Percentiles rank a stretch among this genome's conserved stretches.
These are phyloP conservation scores for Zymoseptoria ardabiliae DNA, from an alignment of 2,329 filamentous ascomycete species.

Conservation along the genomic window DNA sequence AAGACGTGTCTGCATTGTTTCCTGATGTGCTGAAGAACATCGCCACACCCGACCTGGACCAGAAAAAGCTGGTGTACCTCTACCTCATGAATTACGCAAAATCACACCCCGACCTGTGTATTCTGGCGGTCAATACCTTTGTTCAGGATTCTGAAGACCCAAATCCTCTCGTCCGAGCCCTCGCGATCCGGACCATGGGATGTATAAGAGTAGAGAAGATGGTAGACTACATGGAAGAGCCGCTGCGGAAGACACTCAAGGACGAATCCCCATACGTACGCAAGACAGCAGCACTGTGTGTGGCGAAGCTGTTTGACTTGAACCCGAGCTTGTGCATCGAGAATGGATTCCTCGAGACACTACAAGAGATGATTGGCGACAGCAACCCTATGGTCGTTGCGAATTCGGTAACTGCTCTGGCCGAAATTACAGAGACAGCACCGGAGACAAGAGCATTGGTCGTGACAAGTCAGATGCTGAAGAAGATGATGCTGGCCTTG, in stretches of 20 bases:
- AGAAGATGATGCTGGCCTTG: constrained; percentile 92
- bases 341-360: constrained; percentile 86
- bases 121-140: constrained; percentile 97
- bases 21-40: constrained; percentile 99
- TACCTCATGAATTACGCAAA: constrained; percentile 99
- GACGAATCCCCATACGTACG: constrained; percentile 98
- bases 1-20: constrained; percentile 95
- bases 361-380: constrained; percentile 94
- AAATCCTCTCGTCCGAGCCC: constrained; percentile 86
- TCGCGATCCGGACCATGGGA: constrained; percentile 96
- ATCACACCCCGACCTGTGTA: constrained; percentile 95
- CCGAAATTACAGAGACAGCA: constrained; percentile 82
- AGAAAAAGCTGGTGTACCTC: constrained; percentile 98
- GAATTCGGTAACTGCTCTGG: constrained; percentile 88
- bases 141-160: constrained; percentile 98
- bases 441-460: constrained; percentile 84
- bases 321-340: constrained; percentile 90
- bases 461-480: constrained; percentile 73
- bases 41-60: constrained; percentile 85
- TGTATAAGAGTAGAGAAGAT: constrained; percentile 98
- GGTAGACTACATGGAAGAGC: constrained; percentile 99
- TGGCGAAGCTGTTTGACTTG: constrained; percentile 94
- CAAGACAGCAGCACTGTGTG: constrained; percentile 95
- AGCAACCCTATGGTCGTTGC: constrained; percentile 99
- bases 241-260: constrained; percentile 85